Evolutionary conservation across 2,329 filamentous ascomycete genomes (phyloP), one percentile per base, ranked within the genome.

Genomic region (Lecanoromycetidae sp.): DNA sequence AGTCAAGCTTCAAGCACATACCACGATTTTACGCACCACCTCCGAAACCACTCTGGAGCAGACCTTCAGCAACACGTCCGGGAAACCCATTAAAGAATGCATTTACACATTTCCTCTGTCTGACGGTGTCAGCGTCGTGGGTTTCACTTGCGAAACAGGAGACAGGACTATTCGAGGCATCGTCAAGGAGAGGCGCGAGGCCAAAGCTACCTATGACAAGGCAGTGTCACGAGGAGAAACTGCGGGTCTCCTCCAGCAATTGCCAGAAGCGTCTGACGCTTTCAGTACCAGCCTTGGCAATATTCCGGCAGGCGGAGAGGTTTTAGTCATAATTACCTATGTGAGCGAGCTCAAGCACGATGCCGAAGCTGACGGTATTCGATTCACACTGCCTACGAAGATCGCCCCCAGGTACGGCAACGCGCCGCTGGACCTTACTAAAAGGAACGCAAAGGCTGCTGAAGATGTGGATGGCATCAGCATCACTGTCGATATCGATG

Each of bases 261-360:
- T 77, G 0, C 66, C 69, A 0, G 35, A 44, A 32, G 25, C 40
- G 13, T 15, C 26, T 2, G 82, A 87, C 58, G 74, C 83, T 26
- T 87, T 86, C 58, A 76, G 71, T 5, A 81, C 80, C 0, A 77
- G 71, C 0, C 64, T 87, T 1, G 82, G 81, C 7, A 85, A 84
- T 53, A 71, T 87, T 0, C 76, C 79, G 0, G 69, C 75, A 0
- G 69, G 69, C 0, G 71, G 72, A 12, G 71, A 67, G 30, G 65
- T 84, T 30, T 59, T 70, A 6, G 72, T 86, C 5, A 70, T 80
- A 9, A 76, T 86, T 46, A 75, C 68, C 0, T 85, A 84, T 52
- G 68, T 84, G 4, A 79, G 77, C 3, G 82, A 87, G 59, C 68
- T 87, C 45, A 83, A 83, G 63, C 79, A 85, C 54, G 81, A 86